A percentile compares a stretch with the other conserved stretches of the same genome.
phyloP scores from a whole-genome alignment of 306 rosid genomes.

The Nissolia schottii region DNA sequence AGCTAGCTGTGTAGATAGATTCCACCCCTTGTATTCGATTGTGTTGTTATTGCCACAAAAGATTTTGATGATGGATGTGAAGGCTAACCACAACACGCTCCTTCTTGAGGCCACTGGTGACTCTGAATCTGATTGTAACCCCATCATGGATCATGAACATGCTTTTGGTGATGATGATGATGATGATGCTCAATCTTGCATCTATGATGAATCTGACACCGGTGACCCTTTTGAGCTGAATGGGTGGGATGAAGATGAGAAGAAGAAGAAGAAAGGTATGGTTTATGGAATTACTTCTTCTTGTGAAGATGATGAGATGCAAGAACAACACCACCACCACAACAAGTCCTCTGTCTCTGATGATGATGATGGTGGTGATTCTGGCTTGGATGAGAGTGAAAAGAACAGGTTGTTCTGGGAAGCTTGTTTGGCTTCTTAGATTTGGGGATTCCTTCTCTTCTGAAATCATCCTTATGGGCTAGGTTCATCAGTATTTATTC shows the following conservation, averaged over 20 bases:
- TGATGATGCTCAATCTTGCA: constrained; percentile 80
- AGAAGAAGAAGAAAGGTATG: constrained; percentile 12
- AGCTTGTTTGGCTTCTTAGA: constrained; percentile 84
- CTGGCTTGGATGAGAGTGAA: constrained; percentile 72
- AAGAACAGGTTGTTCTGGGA: constrained; percentile 85
- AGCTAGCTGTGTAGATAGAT: not conserved
- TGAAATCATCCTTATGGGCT: not conserved
- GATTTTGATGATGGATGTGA: constrained; percentile 18
- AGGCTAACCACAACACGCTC: no score
- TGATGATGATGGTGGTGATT: no score
- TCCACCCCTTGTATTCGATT: not conserved
- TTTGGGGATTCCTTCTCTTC: not conserved
- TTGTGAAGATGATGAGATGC: constrained; percentile 32
- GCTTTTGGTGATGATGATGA: constrained; percentile 33
- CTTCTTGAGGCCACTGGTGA: constrained; percentile 78
- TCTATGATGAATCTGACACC: constrained; percentile 38
- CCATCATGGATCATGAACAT: constrained; percentile 10
- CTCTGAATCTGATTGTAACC: constrained; percentile 50
- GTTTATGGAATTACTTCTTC: constrained; percentile 27
- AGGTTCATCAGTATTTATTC: not conserved
- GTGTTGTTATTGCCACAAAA: not conserved
- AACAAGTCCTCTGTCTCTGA: constrained; percentile 48
- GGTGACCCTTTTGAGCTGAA: constrained; percentile 15
- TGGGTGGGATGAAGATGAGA: constrained; percentile 17
- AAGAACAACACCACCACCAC: constrained; percentile 20